These are phyloP conservation scores for Malus sylvestris DNA, from an alignment of 306 rosid species.

Conservation along the genomic window DNA sequence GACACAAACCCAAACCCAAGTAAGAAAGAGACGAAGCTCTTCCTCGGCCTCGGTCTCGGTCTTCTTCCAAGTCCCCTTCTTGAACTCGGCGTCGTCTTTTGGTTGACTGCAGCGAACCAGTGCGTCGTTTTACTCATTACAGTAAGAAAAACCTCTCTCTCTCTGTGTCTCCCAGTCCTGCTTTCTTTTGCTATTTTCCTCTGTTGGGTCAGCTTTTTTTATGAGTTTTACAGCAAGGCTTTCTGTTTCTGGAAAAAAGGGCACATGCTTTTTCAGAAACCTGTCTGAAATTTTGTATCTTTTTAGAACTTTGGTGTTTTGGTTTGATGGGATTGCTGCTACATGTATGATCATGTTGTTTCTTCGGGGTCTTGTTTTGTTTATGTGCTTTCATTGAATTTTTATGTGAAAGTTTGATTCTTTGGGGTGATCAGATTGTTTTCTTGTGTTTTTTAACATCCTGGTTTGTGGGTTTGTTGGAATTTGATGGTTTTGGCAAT, in stretches of 20 bases:
- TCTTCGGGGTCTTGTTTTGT: not conserved
- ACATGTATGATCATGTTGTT: slow-evolving; percentile 7
- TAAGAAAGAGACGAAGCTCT: not conserved
- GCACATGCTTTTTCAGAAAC: not conserved
- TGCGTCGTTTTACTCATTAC: slow-evolving; percentile 20
- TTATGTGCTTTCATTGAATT: not conserved
- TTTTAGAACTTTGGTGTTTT: not conserved
- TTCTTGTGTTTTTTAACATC: not conserved
- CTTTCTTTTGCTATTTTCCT: not conserved
- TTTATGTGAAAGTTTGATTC: not conserved
- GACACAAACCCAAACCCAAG: slow-evolving; percentile 5
- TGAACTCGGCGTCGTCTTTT: slow-evolving; percentile 27
- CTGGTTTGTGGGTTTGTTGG: slow-evolving; percentile 1
- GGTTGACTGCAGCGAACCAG: slow-evolving; percentile 19
- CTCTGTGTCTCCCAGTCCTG: not conserved
- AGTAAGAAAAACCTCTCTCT: not conserved
- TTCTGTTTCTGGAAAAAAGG: not conserved
- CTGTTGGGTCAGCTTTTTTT: not conserved
- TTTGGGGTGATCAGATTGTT: not conserved
- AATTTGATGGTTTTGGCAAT: slow-evolving; percentile 1
- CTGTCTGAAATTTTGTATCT: not conserved
- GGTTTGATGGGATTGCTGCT: not conserved
- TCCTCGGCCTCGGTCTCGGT: slow-evolving; percentile 19
- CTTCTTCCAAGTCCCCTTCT: slow-evolving; percentile 1
- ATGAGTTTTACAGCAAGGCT: not conserved